Evolutionary conservation across 2,329 filamentous ascomycete genomes (phyloP), one percentile per base, ranked within the genome.

Genomic region (Alternaria gaisen): DNA sequence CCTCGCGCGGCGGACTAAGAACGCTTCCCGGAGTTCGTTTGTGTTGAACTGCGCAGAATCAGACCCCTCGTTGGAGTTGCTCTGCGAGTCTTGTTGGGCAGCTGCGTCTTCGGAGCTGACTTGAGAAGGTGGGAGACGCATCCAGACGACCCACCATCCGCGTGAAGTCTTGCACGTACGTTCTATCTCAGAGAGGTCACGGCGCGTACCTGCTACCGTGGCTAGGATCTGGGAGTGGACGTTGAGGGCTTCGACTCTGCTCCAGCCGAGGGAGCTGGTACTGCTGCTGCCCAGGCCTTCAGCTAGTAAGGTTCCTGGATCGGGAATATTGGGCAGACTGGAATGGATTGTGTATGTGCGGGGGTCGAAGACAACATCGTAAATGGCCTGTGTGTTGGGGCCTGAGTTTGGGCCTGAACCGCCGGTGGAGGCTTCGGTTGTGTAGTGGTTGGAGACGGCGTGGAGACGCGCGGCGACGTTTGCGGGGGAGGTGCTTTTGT

Each of bases 91-190:
- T 58, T 22, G 18, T 9, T n/a, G 32, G 32, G 12, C 34, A 3
- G 7, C 28, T 8, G 51, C 46, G 2, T 53, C 55, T 24, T 69
- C 65, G 40, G 38, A 54, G 28, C 24, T 54, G 44, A 48, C 42
- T 10, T 68, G 60, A 0, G 73, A 76, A 3, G 76, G 75, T 0
- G 77, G 75, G 0, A 88, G 75, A 9, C 86, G 82, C 75, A 89
- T 84, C 87, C 88, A 90, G 22, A 89, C 84, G 2, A 90, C 82
- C 88, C 88, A 90, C 87, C 87, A 90, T 7, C 86, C 86, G n/a
- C 87, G 83, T 43, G 78, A 83, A 0, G 87, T 89, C 75, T 89
- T 90, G 73, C 84, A 85, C 1, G 85, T 89, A 32, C 86, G 81
- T 68, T 90, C 88, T 7, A 86, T 79, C 62, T 89, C 86, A 7